Conservation (phyloP, 148 eudicot genomes). For the Gaultheria prostrata region DNA sequence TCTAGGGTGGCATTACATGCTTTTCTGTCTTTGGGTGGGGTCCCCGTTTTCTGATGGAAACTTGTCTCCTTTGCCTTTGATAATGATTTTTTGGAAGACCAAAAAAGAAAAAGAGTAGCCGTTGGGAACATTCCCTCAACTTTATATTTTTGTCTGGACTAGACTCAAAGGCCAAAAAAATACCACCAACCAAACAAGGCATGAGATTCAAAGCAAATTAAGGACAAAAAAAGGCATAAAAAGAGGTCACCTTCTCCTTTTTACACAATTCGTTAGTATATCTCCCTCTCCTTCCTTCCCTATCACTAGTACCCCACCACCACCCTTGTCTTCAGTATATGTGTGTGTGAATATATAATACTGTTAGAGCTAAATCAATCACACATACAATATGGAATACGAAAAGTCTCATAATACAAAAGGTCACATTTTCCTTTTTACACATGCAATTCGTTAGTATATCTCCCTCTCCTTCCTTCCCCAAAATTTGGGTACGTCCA, state of each 20-base stretch:
- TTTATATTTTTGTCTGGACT: slow-evolving; percentile 27
- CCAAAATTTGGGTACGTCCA: no score
- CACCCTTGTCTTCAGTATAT: no score
- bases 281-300: not conserved
- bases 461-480: no score
- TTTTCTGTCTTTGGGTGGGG: slow-evolving; percentile 6
- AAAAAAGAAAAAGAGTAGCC: slow-evolving; percentile 17
- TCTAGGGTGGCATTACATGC: not conserved
- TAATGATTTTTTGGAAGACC: slow-evolving; percentile 7
- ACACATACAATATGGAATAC: no score
- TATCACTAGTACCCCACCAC: no score
- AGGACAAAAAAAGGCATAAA: slow-evolving; percentile 8
- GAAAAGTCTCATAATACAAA: no score
- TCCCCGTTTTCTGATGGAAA: not conserved
- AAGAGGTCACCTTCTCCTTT: slow-evolving; percentile 22
- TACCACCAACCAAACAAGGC: slow-evolving; percentile 24
- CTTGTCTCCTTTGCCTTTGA: not conserved
- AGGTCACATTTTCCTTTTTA: no score
- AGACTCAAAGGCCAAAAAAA: slow-evolving; percentile 9
- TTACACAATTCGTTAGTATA: slow-evolving; percentile 17
- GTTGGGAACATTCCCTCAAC: slow-evolving; percentile 34
- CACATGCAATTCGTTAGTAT: no score
- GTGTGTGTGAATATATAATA: no score
- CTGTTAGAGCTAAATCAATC: no score
- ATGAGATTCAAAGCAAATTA: slow-evolving; percentile 33